Evolutionary conservation across 139 green algal genomes (phyloP).

Genomic region (Ulvella scutata): DNA sequence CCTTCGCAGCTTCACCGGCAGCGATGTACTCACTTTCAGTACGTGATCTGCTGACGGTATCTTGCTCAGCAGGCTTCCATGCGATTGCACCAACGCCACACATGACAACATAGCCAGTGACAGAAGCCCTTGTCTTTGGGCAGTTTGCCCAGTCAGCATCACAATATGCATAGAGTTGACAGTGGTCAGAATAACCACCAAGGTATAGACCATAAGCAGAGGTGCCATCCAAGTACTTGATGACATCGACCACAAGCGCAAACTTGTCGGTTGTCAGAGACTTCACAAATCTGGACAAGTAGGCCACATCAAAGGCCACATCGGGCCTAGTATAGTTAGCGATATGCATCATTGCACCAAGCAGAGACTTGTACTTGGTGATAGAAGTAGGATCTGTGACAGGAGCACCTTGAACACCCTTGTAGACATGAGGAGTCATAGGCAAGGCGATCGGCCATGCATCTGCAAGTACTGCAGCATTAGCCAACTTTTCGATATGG

Average conservation of each 20-base stretch:
- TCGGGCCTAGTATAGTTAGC: constrained; percentile 20
- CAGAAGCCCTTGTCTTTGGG: constrained; percentile 11
- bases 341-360: constrained; percentile 16
- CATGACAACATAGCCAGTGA: constrained; percentile 14
- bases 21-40: too few species aligned
- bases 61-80: too few species aligned
- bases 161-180: constrained; percentile 13
- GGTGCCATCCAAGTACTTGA: constrained; percentile 17
- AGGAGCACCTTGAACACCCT: neutral
- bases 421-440: constrained; percentile 1
- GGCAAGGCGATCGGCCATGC: constrained; percentile 3
- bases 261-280: constrained; percentile 16
- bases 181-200: neutral
- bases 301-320: constrained; percentile 20
- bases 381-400: neutral
- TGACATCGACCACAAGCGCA: constrained; percentile 11
- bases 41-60: neutral
- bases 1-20: neutral
- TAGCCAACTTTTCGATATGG: neutral
- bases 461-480: constrained; percentile 4
- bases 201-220: constrained; percentile 7
- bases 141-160: constrained; percentile 27
- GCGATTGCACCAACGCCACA: too few species aligned
- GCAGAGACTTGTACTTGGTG: constrained; percentile 8
- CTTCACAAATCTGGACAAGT: constrained; percentile 16